Percentiles rank a stretch among this genome's conserved stretches.
Evolutionary conservation across 768 basidiomycete genomes (phyloP).

Genomic region (Coprinopsis strossmayeri): DNA sequence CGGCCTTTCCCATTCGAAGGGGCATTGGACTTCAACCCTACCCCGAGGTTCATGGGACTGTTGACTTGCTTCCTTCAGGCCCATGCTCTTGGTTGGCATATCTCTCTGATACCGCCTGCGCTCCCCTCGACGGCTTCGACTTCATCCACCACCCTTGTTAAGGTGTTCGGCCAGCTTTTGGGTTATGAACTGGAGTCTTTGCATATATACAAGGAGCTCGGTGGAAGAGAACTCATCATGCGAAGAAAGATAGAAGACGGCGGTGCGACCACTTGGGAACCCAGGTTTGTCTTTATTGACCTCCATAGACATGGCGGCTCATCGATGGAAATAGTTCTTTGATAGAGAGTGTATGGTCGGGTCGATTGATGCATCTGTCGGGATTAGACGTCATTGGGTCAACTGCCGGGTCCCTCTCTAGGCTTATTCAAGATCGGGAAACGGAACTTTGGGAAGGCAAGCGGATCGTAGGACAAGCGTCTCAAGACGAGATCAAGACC

Average conservation of each 20-base stretch:
- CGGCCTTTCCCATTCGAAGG: slow-evolving; percentile 39
- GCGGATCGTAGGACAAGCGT: slow-evolving; percentile 46
- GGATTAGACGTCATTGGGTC: slow-evolving; percentile 61
- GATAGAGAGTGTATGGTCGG: slow-evolving; percentile 53
- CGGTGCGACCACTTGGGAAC: slow-evolving; percentile 54
- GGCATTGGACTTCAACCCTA: slow-evolving; percentile 36
- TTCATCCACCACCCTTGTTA: slow-evolving; percentile 52
- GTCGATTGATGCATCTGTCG: slow-evolving; percentile 50
- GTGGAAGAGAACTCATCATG: slow-evolving; percentile 62
- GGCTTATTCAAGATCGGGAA: slow-evolving; percentile 57
- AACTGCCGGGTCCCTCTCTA: slow-evolving; percentile 56
- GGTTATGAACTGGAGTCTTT: slow-evolving; percentile 56
- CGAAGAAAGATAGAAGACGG: slow-evolving; percentile 48
- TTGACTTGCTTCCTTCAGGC: slow-evolving; percentile 55
- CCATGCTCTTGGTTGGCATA: slow-evolving; percentile 61
- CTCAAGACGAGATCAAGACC: slow-evolving; percentile 34
- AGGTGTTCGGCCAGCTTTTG: slow-evolving; percentile 46
- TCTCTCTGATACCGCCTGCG: slow-evolving; percentile 54
- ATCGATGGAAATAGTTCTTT: slow-evolving; percentile 31
- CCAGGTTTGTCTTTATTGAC: slow-evolving; percentile 35
- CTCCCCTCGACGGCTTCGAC: slow-evolving; percentile 54
- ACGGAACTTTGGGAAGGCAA: slow-evolving; percentile 59
- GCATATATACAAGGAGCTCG: slow-evolving; percentile 64
- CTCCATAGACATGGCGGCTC: not conserved
- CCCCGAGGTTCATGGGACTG: slow-evolving; percentile 47